Evolutionary conservation across 2,329 filamentous ascomycete species (phyloP), one percentile per base, ranked within the genome.

Genomic region (Neoscytalidium dimidiatum): DNA sequence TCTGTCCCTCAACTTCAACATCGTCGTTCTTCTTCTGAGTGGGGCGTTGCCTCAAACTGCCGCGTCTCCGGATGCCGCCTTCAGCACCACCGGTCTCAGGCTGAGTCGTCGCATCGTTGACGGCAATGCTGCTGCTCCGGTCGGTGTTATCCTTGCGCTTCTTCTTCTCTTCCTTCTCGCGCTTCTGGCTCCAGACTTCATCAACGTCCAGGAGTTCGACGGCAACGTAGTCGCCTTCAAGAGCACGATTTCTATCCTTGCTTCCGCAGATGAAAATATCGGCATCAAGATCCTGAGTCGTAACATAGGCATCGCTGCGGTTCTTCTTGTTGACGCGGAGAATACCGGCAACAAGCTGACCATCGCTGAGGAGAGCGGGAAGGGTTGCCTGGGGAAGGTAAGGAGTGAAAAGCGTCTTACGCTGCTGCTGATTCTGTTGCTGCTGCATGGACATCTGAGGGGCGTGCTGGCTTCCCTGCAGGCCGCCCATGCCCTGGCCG

Each of bases 21-120:
- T 99, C 95, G 71, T 99, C 95, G 69, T 99, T 99, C 87, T 99
- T 99, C 88, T 99, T 99, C 81, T 99, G 95, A 0, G 94, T 98
- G 8, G 95, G 95, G 62, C 95, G 91, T 82, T 98, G 95, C 74
- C 95, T 90, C 71, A 99, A 86, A 85, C 94, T 98, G 70, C 95
- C 95, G 74, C 95, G 92, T 70, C 95, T 88, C 71, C 94, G 92
- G 69, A 99, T 89, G 67, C 94, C 92, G 73, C 94, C 93, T 72
- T 97, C 94, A 63, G 84, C 82, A 62, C 84, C 84, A 85, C 75
- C 90, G 86, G 76, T 77, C 80, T 86, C 76, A 75, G 81, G 80
- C 82, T 88, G 76, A 23, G 82, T 83, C 21, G 81, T 84, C 23
- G 82, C 82, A 68, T 88, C 85, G 72, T 86, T 88, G 67, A 88